Evolutionary conservation across 2,329 filamentous ascomycete species (phyloP).

Genomic region (Trichoderma oligosporum): DNA sequence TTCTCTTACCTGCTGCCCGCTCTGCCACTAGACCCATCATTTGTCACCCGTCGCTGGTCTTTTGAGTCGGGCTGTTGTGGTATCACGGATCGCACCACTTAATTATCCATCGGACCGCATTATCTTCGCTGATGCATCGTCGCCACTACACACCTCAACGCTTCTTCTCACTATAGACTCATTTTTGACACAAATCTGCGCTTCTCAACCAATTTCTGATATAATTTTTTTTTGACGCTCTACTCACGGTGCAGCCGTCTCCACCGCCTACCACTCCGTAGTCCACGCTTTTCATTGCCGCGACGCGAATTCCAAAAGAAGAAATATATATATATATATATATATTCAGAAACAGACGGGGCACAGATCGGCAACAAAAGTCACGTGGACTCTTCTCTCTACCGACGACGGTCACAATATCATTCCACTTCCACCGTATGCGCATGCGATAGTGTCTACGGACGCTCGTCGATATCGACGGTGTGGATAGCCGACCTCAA

Average conservation of each 20-base stretch:
- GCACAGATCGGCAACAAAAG: not conserved
- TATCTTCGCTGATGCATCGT: conserved; percentile 29
- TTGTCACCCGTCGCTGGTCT: conserved; percentile 24
- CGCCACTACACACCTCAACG: conserved; percentile 23
- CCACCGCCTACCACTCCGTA: conserved; percentile 21
- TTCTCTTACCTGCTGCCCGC: conserved; percentile 10
- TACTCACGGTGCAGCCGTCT: not conserved
- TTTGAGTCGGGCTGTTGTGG: conserved; percentile 19
- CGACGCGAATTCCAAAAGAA: conserved; percentile 14
- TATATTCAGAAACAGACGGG: not conserved
- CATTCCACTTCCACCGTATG: conserved; percentile 29
- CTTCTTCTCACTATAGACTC: conserved; percentile 22
- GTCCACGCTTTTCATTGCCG: conserved; percentile 14
- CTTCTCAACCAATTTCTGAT: conserved; percentile 4
- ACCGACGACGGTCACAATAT: conserved; percentile 12
- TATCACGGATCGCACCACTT: conserved; percentile 20
- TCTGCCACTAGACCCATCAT: conserved; percentile 16
- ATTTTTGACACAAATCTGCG: conserved; percentile 18
- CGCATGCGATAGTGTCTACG: conserved; percentile 48
- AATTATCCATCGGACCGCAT: conserved; percentile 14
- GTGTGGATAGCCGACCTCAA: conserved; percentile 52
- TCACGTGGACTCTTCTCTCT: not conserved
- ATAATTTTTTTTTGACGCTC: not conserved
- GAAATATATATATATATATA: too few relatives aligned
- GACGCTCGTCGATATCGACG: conserved; percentile 55